Evolutionary conservation across 139 green algal genomes (phyloP).

Genomic region (Haematococcus sp.): DNA sequence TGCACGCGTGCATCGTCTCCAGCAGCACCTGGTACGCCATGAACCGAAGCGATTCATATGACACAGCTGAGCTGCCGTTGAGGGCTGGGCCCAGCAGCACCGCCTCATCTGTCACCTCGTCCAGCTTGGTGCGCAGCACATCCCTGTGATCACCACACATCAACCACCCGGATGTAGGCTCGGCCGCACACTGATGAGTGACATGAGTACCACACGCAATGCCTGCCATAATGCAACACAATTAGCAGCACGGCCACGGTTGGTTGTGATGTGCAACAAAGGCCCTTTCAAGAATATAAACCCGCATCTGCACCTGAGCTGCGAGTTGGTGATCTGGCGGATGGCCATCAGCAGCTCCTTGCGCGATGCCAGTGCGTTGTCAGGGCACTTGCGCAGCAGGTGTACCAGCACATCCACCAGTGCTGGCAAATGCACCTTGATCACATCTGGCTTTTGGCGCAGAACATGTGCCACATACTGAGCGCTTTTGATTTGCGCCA

Average conservation of each 20-base stretch:
- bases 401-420: slow-evolving; percentile 33
- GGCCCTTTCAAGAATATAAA: not conserved
- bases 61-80: slow-evolving; percentile 41
- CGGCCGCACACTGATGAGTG: no score
- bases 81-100: slow-evolving; percentile 71
- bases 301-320: slow-evolving; percentile 5
- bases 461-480: slow-evolving; percentile 1
- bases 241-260: no score
- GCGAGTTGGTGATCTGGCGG: slow-evolving; percentile 57
- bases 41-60: slow-evolving; percentile 66
- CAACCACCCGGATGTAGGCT: no score
- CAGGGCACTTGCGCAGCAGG: slow-evolving; percentile 38
- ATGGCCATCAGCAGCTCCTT: slow-evolving; percentile 81
- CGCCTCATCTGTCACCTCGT: slow-evolving; percentile 73
- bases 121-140: slow-evolving; percentile 35
- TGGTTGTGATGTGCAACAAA: no score
- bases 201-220: not conserved
- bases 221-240: no score
- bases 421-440: slow-evolving; percentile 16
- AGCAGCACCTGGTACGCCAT: slow-evolving; percentile 72
- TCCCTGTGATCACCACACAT: slow-evolving; percentile 6
- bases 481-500: slow-evolving; percentile 14
- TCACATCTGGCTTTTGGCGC: not conserved
- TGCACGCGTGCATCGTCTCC: slow-evolving; percentile 75
- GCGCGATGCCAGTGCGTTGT: slow-evolving; percentile 20